Base-by-base conservation (phyloP, 2,329 filamentous ascomycete species). In the Erysiphe pulchra region DNA sequence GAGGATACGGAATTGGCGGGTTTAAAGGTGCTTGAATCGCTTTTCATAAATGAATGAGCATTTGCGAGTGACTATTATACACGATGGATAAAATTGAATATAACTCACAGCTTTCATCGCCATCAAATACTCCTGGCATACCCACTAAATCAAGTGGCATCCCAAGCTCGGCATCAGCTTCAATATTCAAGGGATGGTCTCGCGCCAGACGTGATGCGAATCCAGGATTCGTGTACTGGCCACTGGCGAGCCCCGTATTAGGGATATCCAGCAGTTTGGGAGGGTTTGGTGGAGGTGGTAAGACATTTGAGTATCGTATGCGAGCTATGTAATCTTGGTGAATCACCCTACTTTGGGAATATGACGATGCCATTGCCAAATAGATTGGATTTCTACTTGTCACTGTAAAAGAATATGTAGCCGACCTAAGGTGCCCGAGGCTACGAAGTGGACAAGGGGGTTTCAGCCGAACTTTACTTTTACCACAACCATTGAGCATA, bases 251-350 rank as follows among this genome's bases (percentile, higher is more conserved):
- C 38, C 90, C 90, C 47, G 83, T 90, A 56, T 92, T 93, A 11
- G 90, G 87, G 49, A 98, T 93, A 53, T 95, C 84, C 55, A 98
- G 80, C 50, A 98, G 77, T 68, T 98, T 98, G 1, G 90, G 90
- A 1, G 87, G 85, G 59, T 86, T 85, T 46, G 87, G 84, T 46
- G 90, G 90, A 51, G 90, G 86, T 51, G 90, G 90, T 14, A 98
- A 76, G 54, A 84, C 79, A 73, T 98, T 98, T 57, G 84, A 85
- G 62, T 92, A 98, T 62, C 90, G 76, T 57, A 94, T 83, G 56
- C 86, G 80, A 51, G 86, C 87, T 59, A 98, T 93, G 64, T 94
- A 95, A 63, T 98, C 90, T 64, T 98, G 90, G 59, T 92, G 84
- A 55, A 77, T 68, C 57, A 73, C 68, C 60, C 73, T 70, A 17